These are phyloP conservation scores for Arxiozyma bovina DNA, from an alignment of 1,139 yeast species.

Conservation along the genomic window DNA sequence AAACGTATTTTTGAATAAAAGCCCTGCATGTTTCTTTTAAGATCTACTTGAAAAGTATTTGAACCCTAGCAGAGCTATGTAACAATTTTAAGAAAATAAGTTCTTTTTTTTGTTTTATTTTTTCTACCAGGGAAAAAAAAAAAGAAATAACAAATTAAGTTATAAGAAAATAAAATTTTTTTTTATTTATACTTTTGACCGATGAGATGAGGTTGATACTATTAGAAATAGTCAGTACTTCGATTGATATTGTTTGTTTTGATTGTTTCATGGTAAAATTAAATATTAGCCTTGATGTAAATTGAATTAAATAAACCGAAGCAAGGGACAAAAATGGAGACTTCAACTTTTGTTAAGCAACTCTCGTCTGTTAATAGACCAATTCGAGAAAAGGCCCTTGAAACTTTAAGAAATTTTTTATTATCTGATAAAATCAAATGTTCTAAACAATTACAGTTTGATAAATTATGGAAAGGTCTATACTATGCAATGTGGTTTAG, in stretches of 20 bases:
- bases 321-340: conserved; percentile 22
- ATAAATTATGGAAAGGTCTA: conserved; percentile 89
- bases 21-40: too few species aligned
- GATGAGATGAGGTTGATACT: background rate
- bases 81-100: too few species aligned
- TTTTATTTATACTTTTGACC: background rate
- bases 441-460: conserved; percentile 48
- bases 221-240: too few species aligned
- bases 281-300: too few species aligned
- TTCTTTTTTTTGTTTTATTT: too few species aligned
- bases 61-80: too few species aligned
- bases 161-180: background rate
- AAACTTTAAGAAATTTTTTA: conserved; percentile 54
- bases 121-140: background rate
- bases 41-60: too few species aligned
- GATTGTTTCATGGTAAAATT: too few species aligned
- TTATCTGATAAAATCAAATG: conserved; percentile 33
- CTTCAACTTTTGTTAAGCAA: conserved; percentile 58
- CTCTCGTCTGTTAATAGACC: conserved; percentile 58
- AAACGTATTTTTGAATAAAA: too few species aligned
- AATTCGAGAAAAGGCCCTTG: conserved; percentile 63
- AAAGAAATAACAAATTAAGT: background rate
- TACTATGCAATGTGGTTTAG: conserved; percentile 94
- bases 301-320: too few species aligned
- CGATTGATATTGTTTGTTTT: too few species aligned